Base-by-base conservation (phyloP, 108 stramenopile species). In the Cyclotella sp. region DNA sequence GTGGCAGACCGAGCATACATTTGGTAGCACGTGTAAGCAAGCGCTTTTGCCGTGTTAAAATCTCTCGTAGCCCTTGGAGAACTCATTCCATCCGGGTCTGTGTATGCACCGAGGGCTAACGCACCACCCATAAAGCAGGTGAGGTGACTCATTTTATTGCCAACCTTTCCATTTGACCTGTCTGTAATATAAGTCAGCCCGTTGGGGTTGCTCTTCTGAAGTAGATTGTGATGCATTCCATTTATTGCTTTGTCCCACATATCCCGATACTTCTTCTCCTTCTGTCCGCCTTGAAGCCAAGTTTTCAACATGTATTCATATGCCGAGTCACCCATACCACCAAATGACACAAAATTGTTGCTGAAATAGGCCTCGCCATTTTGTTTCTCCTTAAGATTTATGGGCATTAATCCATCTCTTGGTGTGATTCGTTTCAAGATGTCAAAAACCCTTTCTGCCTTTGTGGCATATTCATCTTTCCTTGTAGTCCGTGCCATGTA, bases 231-330 rank as follows among this genome's bases (percentile, higher is more conserved):
- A 53, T 91, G 88, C 85, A 95, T 86, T 0, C 95, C 97, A 52
- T 95, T 73, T 52, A 99, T 95, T 26, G 97, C 77, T 44, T 89
- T 79, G 73, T 97, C 96, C 80, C 94, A 98, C 95, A 96, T 95
- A 14, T 86, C 82, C 62, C 92, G 71, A 68, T 91, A 91, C 64
- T 80, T 83, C 49, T 70, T 52, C 82, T 96, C 94, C 26, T 73
- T 87, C 55, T 80, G 78, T 26, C 94, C 96, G 8, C 94, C 93
- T 58, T 97, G 93, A 16, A 99, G 27, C 95, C 95, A 99, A 13
- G 89, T 68, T 76, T 99, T 99, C 0, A 99, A 84, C 86, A 99
- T 88, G 80, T 99, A 98, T 83, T 98, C 98, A 77, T 98, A 99
- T 18, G 90, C 73, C 18, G 90, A 90, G 66, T 91, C 91, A 0